Conservation (phyloP, 805 yeast species). For the Kazachstania psychrophila region DNA sequence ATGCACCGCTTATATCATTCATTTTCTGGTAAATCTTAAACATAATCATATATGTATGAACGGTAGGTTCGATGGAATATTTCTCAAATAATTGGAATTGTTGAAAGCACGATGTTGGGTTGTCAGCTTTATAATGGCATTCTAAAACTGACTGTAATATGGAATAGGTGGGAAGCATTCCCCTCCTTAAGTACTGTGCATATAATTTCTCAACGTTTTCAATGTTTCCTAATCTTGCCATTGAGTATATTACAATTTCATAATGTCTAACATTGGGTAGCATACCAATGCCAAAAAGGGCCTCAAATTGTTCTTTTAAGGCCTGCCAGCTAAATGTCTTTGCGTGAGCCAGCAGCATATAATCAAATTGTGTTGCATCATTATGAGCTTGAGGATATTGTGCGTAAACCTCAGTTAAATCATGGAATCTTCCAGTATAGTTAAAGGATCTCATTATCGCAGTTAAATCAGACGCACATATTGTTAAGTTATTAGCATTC, state of each 20-base stretch:
- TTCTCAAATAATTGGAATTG: slow-evolving; percentile 26
- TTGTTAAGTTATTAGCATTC: slow-evolving; percentile 10
- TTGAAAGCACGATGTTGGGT: slow-evolving; percentile 19
- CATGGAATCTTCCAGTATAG: slow-evolving; percentile 12
- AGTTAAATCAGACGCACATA: slow-evolving; percentile 17
- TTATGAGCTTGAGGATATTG: slow-evolving; percentile 34
- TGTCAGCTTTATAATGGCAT: slow-evolving; percentile 20
- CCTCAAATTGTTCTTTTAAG: slow-evolving; percentile 49
- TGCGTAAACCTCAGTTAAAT: slow-evolving; percentile 32
- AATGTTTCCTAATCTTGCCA: slow-evolving; percentile 42
- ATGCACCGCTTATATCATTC: slow-evolving; percentile 25
- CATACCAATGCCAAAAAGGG: slow-evolving; percentile 43
- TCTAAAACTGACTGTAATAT: slow-evolving; percentile 23
- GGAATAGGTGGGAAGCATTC: slow-evolving; percentile 37
- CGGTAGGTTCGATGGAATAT: slow-evolving; percentile 22
- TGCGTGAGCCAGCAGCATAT: slow-evolving; percentile 38
- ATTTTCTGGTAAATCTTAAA: slow-evolving; percentile 21
- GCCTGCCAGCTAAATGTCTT: slow-evolving; percentile 41
- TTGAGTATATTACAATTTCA: slow-evolving; percentile 49
- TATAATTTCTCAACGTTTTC: slow-evolving; percentile 43
- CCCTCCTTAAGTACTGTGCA: slow-evolving; percentile 37
- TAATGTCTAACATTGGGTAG: slow-evolving; percentile 49
- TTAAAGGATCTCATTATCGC: slow-evolving; percentile 19
- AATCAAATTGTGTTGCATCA: slow-evolving; percentile 38
- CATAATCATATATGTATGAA: slow-evolving; percentile 22